These are phyloP conservation scores for Lasiosphaeria hispida DNA, from an alignment of 495 filamentous ascomycete species.

Conservation along the genomic window DNA sequence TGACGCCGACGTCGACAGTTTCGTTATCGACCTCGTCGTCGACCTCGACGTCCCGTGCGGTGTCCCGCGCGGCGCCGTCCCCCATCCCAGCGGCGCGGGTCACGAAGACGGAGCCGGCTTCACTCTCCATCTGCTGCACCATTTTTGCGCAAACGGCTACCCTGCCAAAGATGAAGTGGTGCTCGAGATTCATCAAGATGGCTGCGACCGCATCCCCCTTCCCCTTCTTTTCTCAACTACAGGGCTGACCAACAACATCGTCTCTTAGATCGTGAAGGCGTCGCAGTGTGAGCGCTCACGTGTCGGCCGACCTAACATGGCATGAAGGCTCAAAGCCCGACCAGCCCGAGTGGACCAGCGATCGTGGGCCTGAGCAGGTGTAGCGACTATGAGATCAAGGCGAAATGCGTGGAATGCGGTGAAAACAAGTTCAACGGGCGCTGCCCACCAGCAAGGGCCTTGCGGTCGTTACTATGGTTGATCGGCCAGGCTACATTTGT, in stretches of 20 bases:
- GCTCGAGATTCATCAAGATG: too few species aligned
- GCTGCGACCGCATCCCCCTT: too few species aligned
- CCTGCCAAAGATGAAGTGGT: slow-evolving; percentile 3
- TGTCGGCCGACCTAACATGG: slow-evolving; percentile 3
- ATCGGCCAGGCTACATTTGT: too few species aligned
- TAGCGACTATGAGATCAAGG: background rate
- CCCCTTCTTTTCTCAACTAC: too few species aligned
- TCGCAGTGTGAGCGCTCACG: too few species aligned
- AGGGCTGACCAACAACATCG: too few species aligned
- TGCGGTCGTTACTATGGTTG: too few species aligned
- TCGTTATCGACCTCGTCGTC: slow-evolving; percentile 2
- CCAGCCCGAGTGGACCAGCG: background rate
- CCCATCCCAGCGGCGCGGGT: background rate
- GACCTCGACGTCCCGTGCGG: slow-evolving; percentile 3
- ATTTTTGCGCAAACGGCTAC: background rate
- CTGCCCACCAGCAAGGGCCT: too few species aligned
- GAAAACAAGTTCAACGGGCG: too few species aligned
- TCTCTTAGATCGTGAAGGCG: too few species aligned
- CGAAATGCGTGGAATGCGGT: too few species aligned
- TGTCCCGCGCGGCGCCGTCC: background rate
- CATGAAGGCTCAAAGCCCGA: slow-evolving; percentile 4
- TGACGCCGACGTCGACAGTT: slow-evolving; percentile 2
- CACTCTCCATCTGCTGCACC: slow-evolving; percentile 1
- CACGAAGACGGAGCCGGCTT: background rate
- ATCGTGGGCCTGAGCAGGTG: background rate